Evolutionary conservation across 1,284 basidiomycete species (phyloP), one percentile per base, ranked within the genome.

Genomic region (Malassezia obtusa): DNA sequence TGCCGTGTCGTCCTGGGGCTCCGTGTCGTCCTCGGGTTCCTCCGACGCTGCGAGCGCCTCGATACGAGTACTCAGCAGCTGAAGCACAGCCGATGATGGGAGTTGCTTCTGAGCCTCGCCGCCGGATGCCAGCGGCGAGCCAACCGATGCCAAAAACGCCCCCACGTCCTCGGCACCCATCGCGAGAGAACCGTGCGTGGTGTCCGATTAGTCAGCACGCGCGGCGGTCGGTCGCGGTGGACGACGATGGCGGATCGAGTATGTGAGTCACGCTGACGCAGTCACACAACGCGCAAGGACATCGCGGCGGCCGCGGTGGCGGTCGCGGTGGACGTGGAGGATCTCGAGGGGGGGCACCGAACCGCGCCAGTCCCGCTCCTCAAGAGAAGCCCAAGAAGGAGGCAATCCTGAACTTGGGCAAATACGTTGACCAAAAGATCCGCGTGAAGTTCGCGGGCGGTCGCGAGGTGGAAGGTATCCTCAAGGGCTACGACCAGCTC

Each of bases 391-490:
- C 89, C 45, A 89, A 88, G 75, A 83, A 88, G 45, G 92, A 98
- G 76, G 87, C 88, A 28, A 96, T 98, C 75, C 82, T 98, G 26
- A 91, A 96, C 76, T 82, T 98, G 36, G 83, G 86, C 53, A 91
- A 92, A 75, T 96, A 94, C 69, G 84, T 86, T 45, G 88, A 95
- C 76, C 84, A 91, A 76, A 81, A 82, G 60, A 87, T 98, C 72
- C 79, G 88, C 50, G 90, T 98, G 71, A 96, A 95, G 77, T 96
- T 98, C 72, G 88, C 88, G 24, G 92, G 92, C 41, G 92, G 92
- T 24, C 79, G 92, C 26, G 89, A 96, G 81, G 94, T 96, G 40
- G 86, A 83, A 15, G 92, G 92, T 10, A 80, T 85, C 12, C 77
- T 98, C 60, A 98, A 98, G 76, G 92, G 92, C 12, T 96, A 84